phyloP scores from a whole-genome alignment of 345 rosid species.

The Turritis glabra region DNA sequence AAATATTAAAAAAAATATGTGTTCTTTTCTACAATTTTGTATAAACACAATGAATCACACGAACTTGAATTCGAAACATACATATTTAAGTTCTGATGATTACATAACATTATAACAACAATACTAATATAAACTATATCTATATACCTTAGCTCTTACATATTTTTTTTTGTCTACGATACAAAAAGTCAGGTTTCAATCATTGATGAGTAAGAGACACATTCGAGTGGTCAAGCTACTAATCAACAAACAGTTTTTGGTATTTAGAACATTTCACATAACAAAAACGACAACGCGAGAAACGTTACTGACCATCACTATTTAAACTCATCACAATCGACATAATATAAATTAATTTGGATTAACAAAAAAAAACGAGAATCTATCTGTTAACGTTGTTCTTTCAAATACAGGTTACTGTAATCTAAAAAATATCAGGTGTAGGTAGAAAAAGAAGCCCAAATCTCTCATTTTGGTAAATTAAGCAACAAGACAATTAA shows the following conservation, averaged over 20 bases:
- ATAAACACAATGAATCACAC: neutral
- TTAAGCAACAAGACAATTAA: slow-evolving; percentile 20
- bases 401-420: neutral
- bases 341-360: neutral
- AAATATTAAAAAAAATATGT: neutral
- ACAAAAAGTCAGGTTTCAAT: slow-evolving; percentile 2
- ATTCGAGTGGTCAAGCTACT: neutral
- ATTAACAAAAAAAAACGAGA: neutral
- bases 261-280: neutral
- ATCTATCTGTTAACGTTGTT: neutral
- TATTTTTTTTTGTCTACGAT: neutral
- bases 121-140: neutral
- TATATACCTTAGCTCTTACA: neutral
- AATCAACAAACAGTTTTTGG: neutral
- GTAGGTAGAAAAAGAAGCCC: slow-evolving; percentile 8
- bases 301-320: neutral
- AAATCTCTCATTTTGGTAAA: slow-evolving; percentile 29
- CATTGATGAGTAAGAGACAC: neutral
- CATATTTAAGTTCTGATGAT: neutral
- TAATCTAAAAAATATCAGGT: neutral
- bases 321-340: neutral
- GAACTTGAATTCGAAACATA: neutral
- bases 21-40: neutral
- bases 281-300: neutral
- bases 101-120: neutral